Percentiles rank a stretch among this genome's conserved stretches.
phyloP scores from a whole-genome alignment of 768 basidiomycete species.

The Suillus bovinus region DNA sequence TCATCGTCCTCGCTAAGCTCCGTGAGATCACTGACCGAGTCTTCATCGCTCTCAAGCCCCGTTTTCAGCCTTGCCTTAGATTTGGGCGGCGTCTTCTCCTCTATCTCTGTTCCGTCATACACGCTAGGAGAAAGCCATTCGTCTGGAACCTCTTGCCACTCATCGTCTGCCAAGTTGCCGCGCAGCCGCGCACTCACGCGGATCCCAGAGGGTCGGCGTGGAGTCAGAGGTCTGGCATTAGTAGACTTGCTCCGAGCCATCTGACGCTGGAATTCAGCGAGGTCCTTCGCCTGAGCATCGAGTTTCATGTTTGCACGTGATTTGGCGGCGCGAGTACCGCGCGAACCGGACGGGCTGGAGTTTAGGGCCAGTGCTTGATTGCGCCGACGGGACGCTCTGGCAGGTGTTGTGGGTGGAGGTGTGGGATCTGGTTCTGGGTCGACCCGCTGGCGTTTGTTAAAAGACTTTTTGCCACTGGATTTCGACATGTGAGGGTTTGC shows the following conservation, averaged over 20 bases:
- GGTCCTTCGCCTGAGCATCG: conserved; percentile 66
- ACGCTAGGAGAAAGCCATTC: conserved; percentile 53
- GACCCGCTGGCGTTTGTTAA: conserved; percentile 29
- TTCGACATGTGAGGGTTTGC: conserved; percentile 30
- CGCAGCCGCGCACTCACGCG: conserved; percentile 67
- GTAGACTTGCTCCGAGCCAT: conserved; percentile 18
- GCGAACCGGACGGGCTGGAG: conserved; percentile 31
- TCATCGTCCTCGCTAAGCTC: conserved; percentile 59
- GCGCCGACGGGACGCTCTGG: conserved; percentile 18
- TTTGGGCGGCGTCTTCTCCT: conserved; percentile 17
- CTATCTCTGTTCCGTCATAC: conserved; percentile 19
- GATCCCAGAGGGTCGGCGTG: conserved; percentile 49
- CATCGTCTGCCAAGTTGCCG: conserved; percentile 50
- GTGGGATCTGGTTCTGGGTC: conserved; percentile 7
- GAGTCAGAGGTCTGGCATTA: conserved; percentile 17
- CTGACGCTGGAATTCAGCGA: conserved; percentile 61
- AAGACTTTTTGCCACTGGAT: conserved; percentile 21
- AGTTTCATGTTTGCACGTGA: conserved; percentile 68
- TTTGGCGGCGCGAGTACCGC: conserved; percentile 66
- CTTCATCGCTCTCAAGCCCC: conserved; percentile 62
- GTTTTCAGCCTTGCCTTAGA: conserved; percentile 37
- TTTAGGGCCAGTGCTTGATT: conserved; percentile 8
- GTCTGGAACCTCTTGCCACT: conserved; percentile 78
- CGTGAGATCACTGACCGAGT: conserved; percentile 72
- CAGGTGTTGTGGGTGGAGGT: conserved; percentile 12